Evolutionary conservation across 352 stramenopile genomes (phyloP), one percentile per base, ranked within the genome.

Genomic region (Phytopythium helicoides): DNA sequence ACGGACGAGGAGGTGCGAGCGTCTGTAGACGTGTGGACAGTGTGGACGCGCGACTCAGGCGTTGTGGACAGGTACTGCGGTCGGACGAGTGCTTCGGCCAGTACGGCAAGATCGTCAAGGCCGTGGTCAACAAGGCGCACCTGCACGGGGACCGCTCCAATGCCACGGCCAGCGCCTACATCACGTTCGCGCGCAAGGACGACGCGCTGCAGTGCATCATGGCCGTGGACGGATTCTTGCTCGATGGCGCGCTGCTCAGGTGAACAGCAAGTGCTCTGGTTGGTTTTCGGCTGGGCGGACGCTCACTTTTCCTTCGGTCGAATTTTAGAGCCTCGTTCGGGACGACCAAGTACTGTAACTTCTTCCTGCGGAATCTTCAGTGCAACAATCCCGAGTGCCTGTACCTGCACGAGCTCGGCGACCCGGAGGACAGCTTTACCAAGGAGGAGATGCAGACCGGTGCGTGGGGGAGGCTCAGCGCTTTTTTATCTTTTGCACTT

Each of bases 341-440:
- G 15, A 98, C 92, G 14, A 98, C 90, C 52, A 98, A 98, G 71
- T 98, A 98, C 62, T 98, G 94, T 72, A 97, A 97, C 65, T 92
- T 88, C 54, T 98, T 98, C 56, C 63, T 98, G 31, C 76, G 87
- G 6, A 92, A 91, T 57, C 76, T 96, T 44, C 64, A 80, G 46
- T 98, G 94, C 62, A 97, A 91, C 66, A 98, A 98, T 58, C 80
- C 89, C 0, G 94, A 98, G 28, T 98, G 94, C 61, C 69, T 98
- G 7, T 98, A 98, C 60, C 66, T 98, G 28, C 94, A 98, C 66
- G 88, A 96, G 39, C 70, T 97, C 8, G 94, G 89, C 14, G 85
- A 97, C 38, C 81, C 95, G 44, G 87, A 95, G 44, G 87, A 97
- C 67, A 95, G 93, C 37, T 98, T 97, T 60, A 97, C 92, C 16